These are phyloP conservation scores for Polytrichum formosum DNA, from an alignment of 225 moss, liverwort and hornwort species.

Conservation along the genomic window DNA sequence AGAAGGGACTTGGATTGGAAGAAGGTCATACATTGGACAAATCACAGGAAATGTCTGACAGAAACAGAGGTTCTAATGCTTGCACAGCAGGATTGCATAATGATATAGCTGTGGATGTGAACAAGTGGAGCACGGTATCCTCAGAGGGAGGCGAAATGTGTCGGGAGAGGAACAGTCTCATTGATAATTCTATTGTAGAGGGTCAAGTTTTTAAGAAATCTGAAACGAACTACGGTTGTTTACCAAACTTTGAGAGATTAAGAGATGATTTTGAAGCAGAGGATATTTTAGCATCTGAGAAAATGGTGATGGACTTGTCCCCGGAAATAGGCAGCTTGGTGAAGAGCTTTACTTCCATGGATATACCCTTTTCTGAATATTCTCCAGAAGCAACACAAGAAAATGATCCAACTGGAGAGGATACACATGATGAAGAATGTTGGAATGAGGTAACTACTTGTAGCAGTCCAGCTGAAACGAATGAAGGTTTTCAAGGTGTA, in stretches of 20 bases:
- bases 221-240: not conserved
- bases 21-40: no score
- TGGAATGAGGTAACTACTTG: not conserved
- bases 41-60: no score
- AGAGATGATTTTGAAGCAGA: not conserved
- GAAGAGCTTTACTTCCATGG: not conserved
- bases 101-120: no score
- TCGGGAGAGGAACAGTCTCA: no score
- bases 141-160: no score
- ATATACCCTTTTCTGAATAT: not conserved
- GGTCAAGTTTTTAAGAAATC: no score
- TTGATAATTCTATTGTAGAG: no score
- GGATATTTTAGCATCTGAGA: not conserved
- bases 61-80: no score
- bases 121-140: no score
- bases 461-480: not conserved
- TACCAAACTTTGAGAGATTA: not conserved
- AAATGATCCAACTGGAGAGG: not conserved
- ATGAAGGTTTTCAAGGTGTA: conserved; percentile 1
- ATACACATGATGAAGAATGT: not conserved
- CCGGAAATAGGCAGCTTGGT: not conserved
- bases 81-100: no score
- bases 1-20: no score
- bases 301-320: not conserved
- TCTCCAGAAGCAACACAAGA: conserved; percentile 6